Evolutionary conservation across 805 yeast genomes (phyloP).

Genomic region (Lipomyces lipofer): DNA sequence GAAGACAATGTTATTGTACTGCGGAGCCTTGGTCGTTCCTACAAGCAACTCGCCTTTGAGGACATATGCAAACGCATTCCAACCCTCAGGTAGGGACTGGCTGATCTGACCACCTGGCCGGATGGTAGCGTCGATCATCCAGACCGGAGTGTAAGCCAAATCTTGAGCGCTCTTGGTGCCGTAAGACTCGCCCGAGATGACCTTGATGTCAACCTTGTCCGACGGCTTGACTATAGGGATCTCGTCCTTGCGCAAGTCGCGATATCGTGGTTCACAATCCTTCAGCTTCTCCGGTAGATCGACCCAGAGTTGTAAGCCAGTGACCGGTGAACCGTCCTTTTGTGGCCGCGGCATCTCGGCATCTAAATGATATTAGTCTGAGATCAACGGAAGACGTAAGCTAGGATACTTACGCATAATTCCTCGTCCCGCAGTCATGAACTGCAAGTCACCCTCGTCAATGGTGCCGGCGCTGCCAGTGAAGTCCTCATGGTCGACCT

Average conservation of each 20-base stretch:
- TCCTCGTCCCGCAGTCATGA: conserved; percentile 92
- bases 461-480: conserved; percentile 80
- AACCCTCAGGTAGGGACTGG: conserved; percentile 50
- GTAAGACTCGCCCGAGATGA: conserved; percentile 74
- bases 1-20: conserved; percentile 32
- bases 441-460: conserved; percentile 81
- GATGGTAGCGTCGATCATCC: conserved; percentile 66
- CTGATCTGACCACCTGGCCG: conserved; percentile 65
- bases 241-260: conserved; percentile 69
- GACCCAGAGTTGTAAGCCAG: conserved; percentile 87
- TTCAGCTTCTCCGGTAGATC: conserved; percentile 70
- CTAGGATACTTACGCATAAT: conserved; percentile 54
- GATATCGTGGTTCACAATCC: conserved; percentile 68
- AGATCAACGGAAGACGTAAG: not conserved
- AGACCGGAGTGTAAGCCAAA: conserved; percentile 78
- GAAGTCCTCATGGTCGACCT: conserved; percentile 80
- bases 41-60: conserved; percentile 33
- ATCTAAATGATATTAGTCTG: not conserved
- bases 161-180: conserved; percentile 73
- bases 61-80: conserved; percentile 38
- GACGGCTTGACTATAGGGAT: conserved; percentile 68
- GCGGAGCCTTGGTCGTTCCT: conserved; percentile 28
- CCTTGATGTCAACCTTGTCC: conserved; percentile 59
- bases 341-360: conserved; percentile 77
- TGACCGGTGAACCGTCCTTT: conserved; percentile 46